Evolutionary conservation across 2,329 filamentous ascomycete species (phyloP), one percentile per base, ranked within the genome.

Genomic region (Calonectria leucothoes): DNA sequence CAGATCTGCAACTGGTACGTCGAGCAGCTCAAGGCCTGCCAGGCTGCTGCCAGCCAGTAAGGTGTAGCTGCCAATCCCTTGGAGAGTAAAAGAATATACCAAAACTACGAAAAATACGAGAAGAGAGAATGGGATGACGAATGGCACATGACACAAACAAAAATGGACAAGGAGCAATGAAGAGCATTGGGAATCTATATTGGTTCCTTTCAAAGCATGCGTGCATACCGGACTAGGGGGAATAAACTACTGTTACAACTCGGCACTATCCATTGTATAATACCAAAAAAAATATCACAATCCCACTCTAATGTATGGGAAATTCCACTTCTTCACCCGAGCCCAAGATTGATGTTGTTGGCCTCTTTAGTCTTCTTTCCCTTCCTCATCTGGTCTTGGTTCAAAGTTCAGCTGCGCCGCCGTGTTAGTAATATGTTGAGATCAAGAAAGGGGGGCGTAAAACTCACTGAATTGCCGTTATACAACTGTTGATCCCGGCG

Each of bases 1-100:
- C 93, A 94, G 83, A 97, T 98, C 83, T 99, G 97, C 88, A 94
- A 94, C 79, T 99, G 96, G 96, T 99, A 99, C 86, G 88, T 99
- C 81, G 97, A 99, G 85, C 96, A 99, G 91, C 90, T 99, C 86
- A 96, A 96, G 90, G 94, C 94, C 70, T 96, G 94, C 90, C 94
- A 96, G 89, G 87, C 91, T 77, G 94, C 94, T 80, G 93, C 94
- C 69, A 91, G 89, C 85, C 91, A 95, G 87, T 95, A 92, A 78
- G 39, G 55, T 7, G 17, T 35, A 8, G 17, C n/a, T n/a, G n/a
- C n/a, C 29, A 31, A 23, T 25, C 6, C n/a, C 3, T 42, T 61
- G 27, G 23, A 55, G 3, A 11, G 10, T 25, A 74, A 66, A 51
- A 49, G 77, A 74, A 70, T n/a, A 42, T 63, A 27, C 48, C 51